phyloP scores from a whole-genome alignment of 805 yeast genomes.

The Hemisphaericaspora nanyangensis region DNA sequence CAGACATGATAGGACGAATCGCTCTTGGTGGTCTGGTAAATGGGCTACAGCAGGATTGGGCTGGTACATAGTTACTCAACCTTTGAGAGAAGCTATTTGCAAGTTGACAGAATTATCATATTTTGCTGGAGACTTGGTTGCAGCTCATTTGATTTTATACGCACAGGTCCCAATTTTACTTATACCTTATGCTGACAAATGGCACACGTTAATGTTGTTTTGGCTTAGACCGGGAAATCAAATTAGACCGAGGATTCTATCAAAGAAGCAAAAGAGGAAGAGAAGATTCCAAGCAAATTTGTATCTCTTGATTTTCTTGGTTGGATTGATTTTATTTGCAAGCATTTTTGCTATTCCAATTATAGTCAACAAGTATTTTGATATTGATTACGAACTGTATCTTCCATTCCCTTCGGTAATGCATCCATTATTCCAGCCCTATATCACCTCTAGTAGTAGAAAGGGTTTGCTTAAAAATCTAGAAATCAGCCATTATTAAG shows the following conservation, averaged over 20 bases:
- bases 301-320: conserved; percentile 33
- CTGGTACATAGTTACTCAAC: conserved; percentile 57
- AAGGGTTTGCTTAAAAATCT: conserved; percentile 34
- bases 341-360: conserved; percentile 38
- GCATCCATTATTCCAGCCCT: conserved; percentile 40
- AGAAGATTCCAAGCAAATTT: conserved; percentile 30
- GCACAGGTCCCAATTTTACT: conserved; percentile 59
- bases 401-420: conserved; percentile 37
- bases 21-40: conserved; percentile 64
- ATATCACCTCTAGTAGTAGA: conserved; percentile 16
- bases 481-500: conserved; percentile 6
- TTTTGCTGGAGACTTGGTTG: conserved; percentile 59
- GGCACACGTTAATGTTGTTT: conserved; percentile 64
- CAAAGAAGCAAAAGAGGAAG: conserved; percentile 40
- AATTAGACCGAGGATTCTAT: conserved; percentile 43
- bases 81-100: conserved; percentile 59
- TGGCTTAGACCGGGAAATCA: conserved; percentile 63
- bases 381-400: conserved; percentile 36
- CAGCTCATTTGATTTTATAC: conserved; percentile 56
- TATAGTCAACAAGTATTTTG: conserved; percentile 27
- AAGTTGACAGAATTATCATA: conserved; percentile 64
- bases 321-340: conserved; percentile 21
- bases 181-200: conserved; percentile 59
- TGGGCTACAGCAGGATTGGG: conserved; percentile 66
- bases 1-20: conserved; percentile 54